Conservation (phyloP, 2,329 filamentous ascomycete genomes). For the Nigrograna mackinnonii region DNA sequence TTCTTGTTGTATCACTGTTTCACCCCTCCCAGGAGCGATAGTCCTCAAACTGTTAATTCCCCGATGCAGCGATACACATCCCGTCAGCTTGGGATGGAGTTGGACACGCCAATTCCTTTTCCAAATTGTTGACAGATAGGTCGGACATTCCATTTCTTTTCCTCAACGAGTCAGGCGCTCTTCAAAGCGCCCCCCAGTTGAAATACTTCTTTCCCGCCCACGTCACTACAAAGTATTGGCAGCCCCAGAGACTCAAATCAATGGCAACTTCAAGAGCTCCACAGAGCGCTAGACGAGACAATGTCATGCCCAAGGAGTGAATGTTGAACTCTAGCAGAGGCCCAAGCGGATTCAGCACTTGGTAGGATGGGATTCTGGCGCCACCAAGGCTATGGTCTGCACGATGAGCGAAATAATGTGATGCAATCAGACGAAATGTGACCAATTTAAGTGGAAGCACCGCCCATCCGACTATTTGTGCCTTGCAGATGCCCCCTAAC, state of each 20-base stretch:
- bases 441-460: conserved; percentile 35
- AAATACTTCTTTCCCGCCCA: conserved; percentile 31
- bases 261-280: conserved; percentile 33
- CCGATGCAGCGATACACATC: too few relatives aligned
- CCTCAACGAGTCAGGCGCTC: background rate
- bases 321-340: conserved; percentile 11
- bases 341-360: conserved; percentile 12
- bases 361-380: conserved; percentile 1
- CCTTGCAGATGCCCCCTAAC: conserved; percentile 33
- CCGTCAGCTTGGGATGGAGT: conserved; percentile 6
- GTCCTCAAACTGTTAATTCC: too few relatives aligned
- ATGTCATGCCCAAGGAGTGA: conserved; percentile 21
- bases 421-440: conserved; percentile 32
- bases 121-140: conserved; percentile 7
- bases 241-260: conserved; percentile 37
- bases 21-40: too few relatives aligned
- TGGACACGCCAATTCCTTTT: conserved; percentile 9
- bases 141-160: conserved; percentile 1
- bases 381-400: background rate
- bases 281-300: conserved; percentile 37
- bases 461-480: conserved; percentile 32
- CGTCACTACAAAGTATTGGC: conserved; percentile 32
- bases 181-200: conserved; percentile 38
- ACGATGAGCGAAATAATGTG: conserved; percentile 24
- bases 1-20: too few relatives aligned